These are phyloP conservation scores for Lineolata rhizophorae DNA, from an alignment of 495 filamentous ascomycete genomes.

Conservation along the genomic window DNA sequence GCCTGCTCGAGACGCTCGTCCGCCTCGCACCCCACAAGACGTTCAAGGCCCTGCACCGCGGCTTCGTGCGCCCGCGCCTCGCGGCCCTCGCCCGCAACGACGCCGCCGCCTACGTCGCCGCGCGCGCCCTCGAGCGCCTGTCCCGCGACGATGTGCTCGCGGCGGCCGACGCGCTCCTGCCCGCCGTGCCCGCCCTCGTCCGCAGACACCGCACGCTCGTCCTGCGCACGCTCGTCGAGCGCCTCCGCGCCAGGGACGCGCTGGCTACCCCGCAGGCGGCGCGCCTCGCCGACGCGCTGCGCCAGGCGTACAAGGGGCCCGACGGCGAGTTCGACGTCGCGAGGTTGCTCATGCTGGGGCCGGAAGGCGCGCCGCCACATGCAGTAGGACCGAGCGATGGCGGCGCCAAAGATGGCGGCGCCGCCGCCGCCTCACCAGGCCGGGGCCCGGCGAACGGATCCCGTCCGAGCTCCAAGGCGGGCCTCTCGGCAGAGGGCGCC, in stretches of 20 bases:
- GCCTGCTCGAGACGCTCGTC: constrained; percentile 70
- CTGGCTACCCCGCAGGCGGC: constrained; percentile 23
- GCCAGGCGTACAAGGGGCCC: constrained; percentile 28
- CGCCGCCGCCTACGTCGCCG: constrained; percentile 66
- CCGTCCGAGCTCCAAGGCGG: constrained; percentile 8
- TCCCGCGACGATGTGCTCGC: constrained; percentile 60
- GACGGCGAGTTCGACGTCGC: constrained; percentile 16
- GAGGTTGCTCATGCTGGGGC: constrained; percentile 26
- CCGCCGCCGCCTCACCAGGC: neutral
- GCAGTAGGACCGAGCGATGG: neutral
- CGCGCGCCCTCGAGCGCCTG: constrained; percentile 57
- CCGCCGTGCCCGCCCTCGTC: constrained; percentile 45
- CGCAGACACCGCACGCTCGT: constrained; percentile 54
- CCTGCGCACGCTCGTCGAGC: constrained; percentile 60
- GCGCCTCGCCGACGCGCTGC: constrained; percentile 35
- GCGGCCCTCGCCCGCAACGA: constrained; percentile 65
- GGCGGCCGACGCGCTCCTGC: constrained; percentile 41
- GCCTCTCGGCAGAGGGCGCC: constrained; percentile 2
- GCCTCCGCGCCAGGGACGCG: constrained; percentile 45
- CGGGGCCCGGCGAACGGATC: constrained; percentile 3
- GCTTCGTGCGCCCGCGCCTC: constrained; percentile 54
- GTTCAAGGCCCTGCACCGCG: constrained; percentile 64
- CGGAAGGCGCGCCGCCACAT: too few species aligned
- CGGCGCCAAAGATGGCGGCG: neutral
- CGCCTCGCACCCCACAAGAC: constrained; percentile 58